Evolutionary conservation across 2,329 filamentous ascomycete genomes (phyloP), one percentile per base, ranked within the genome.

Genomic region (Neoascochyta sp.): DNA sequence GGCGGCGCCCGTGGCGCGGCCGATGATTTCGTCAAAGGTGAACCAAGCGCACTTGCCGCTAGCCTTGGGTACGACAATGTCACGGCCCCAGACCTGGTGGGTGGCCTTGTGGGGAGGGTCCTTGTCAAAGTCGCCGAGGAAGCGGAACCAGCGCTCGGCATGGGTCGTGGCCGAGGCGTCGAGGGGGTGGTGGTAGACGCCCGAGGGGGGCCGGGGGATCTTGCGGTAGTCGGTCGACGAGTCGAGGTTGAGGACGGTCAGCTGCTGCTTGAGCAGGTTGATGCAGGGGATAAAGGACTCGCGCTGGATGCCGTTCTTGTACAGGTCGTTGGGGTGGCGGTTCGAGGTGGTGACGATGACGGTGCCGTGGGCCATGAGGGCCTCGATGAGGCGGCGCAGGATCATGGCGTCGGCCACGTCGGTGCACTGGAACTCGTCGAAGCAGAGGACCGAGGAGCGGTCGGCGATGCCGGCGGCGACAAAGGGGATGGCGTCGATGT

Each of bases 381-480:
- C 76, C 64, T 96, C 89, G 7, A 98, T 78, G 5, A 98, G 71
- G 72, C 86, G 75, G 50, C 92, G 76, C 47, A 98, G 63, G 50
- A 98, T 98, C 92, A 98, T 98, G 50, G 92, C 92, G 67, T 96
- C 90, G 10, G 92, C 92, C 17, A 98, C 90, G 65, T 98, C 92
- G 21, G 92, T 98, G 58, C 89, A 95, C 61, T 98, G 92, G 57
- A 98, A 98, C 68, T 98, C 92, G 64, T 98, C 92, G 59, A 98
- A 98, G 63, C 92, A 98, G 22, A 98, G 71, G 15, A 98, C 86
- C 34, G 83, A 87, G 18, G 81, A 82, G 41, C 81, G 74, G 52
- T 87, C 79, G 5, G 92, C 92, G 58, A 98, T 92, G 56, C 92
- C 83, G n/a, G 90, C 92, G 2, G 90, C 90, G 11, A 96, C 83